Evolutionary conservation across 2,329 filamentous ascomycete genomes (phyloP), one percentile per base, ranked within the genome.

Genomic region (Pseudogymnoascus sp.): DNA sequence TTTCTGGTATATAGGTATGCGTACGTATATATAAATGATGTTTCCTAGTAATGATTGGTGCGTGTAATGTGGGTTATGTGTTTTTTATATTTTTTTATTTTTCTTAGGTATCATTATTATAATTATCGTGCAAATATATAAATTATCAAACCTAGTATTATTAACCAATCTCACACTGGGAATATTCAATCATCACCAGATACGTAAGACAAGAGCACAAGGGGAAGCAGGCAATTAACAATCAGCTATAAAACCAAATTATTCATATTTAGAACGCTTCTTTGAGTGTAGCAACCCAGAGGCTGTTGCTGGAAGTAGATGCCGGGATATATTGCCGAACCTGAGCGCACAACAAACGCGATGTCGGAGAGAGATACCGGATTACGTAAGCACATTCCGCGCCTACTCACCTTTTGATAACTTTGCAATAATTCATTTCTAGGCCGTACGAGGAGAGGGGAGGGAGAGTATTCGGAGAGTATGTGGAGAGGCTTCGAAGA

Each of bases 381-480:
- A 15, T 50, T 50, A 50, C 22, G 11, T 50, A 28, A 28, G 25
- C 43, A 28, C n/a, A 63, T 63, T 5, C 22, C 22, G 58, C 57
- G 59, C 4, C 5, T 25, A 25, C 22, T 25, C 22, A 25, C 22
- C 3, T 25, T 25, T 25, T 3, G 22, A 25, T 25, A 25, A 5
- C 22, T 18, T 18, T 25, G 22, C 2, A 2, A 25, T 5, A 5
- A 1, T 2, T 25, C 22, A 25, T 25, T 25, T 25, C 4, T 25
- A 25, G 22, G 4, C 22, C 4, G 22, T 5, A 5, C 22, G 22
- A 25, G 22, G 22, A 25, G 22, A 4, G 5, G 22, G 22, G 22
- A 25, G 22, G 22, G 22, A 25, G 22, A 25, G 22, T 4, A 25
- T 25, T 25, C 22, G 22, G 22, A 25, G 22, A 33, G 30, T 33